Conservation (phyloP, 2,329 filamentous ascomycete genomes). For the Exophiala sideris region DNA sequence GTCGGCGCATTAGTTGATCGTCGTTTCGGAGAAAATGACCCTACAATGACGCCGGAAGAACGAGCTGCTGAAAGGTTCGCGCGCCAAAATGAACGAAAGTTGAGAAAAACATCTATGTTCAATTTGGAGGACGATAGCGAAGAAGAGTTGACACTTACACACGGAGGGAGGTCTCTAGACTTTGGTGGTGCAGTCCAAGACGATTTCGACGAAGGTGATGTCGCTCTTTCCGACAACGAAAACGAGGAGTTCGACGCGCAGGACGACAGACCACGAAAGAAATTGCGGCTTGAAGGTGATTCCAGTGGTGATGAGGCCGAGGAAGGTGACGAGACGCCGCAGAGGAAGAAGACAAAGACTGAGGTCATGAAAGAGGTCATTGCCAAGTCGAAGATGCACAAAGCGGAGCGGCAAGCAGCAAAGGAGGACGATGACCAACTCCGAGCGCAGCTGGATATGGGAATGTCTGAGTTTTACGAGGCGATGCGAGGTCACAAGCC, state of each 20-base stretch:
- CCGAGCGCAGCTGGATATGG: constrained; percentile 77
- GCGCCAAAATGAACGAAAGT: constrained; percentile 73
- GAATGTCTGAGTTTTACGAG: constrained; percentile 70
- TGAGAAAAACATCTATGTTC: constrained; percentile 77
- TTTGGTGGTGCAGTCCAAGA: constrained; percentile 59
- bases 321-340: constrained; percentile 59
- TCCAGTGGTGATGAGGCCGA: constrained; percentile 38
- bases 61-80: constrained; percentile 89
- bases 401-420: constrained; percentile 85
- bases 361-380: constrained; percentile 98
- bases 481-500: constrained; percentile 61
- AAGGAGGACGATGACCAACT: constrained; percentile 94
- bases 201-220: constrained; percentile 75
- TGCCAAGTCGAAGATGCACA: constrained; percentile 92
- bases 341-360: constrained; percentile 89
- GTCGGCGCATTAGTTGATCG: constrained; percentile 88
- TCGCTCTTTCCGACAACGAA: constrained; percentile 4
- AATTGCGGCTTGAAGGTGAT: constrained; percentile 52
- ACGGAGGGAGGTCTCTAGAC: constrained; percentile 71
- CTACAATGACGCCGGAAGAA: constrained; percentile 88
- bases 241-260: constrained; percentile 47
- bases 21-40: constrained; percentile 93
- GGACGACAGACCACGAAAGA: constrained; percentile 36
- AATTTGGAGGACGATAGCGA: constrained; percentile 83
- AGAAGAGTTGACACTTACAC: constrained; percentile 69